Evolutionary conservation across 345 rosid species (phyloP), one percentile per base, ranked within the genome.

Genomic region (Hypericum perforatum): DNA sequence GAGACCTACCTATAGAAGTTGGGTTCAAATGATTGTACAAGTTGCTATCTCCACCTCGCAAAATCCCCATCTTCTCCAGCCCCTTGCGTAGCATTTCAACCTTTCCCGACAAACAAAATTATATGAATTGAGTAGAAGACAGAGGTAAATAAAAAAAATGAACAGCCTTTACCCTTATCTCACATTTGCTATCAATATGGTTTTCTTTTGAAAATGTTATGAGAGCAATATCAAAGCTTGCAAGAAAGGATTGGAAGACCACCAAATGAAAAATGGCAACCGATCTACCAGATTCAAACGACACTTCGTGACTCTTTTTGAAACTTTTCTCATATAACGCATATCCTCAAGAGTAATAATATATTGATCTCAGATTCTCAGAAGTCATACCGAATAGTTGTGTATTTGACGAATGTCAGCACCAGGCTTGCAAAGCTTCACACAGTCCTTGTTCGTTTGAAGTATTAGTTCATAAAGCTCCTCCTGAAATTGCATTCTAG

Each of bases 391-490:
- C 66, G 95, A 92, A 54, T 65, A 73, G 52, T 77, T 57, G 72
- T 92, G 88, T 59, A 88, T 76, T 60, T 85, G 73, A 14, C 72
- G 81, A 70, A 83, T 76, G 73, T 68, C 81, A 39, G 81, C 66
- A 43, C 95, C 96, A 15, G 96, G 97, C 67, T 74, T 80, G 78
- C 96, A 88, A 62, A 74, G 86, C 64, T 75, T 72, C 52, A 82
- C 57, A 54, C 85, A 82, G 62, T 76, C 87, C 70, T 83, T 83
- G 71, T 88, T 92, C 60, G 97, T 82, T 79, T 70, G 73, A 54
- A 88, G 85, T 62, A 92, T 74, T 59, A 88, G 95, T 76, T 78
- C 83, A 67, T 88, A 92, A 47, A 92, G 71, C 70, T 76, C 97
- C 56, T 70, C 81, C 98, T 92, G 92, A 36, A 63, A 72, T 55